Percentiles rank a stretch among this genome's conserved stretches.
These are phyloP conservation scores for Colletotrichum sp. DNA, from an alignment of 2,329 filamentous ascomycete genomes.

Conservation along the genomic window DNA sequence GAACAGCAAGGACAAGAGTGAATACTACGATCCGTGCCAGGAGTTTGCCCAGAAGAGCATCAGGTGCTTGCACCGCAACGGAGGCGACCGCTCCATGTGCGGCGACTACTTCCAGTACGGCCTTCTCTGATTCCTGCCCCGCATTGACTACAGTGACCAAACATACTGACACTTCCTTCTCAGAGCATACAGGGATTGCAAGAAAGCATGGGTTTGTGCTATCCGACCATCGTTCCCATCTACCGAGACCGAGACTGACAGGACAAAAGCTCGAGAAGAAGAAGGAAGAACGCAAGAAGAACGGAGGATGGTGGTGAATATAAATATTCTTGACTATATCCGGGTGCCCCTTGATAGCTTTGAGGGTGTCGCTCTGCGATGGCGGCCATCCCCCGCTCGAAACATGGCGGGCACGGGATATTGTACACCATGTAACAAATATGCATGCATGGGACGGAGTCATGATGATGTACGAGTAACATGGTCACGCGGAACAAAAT, in stretches of 20 bases:
- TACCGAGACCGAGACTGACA: background rate
- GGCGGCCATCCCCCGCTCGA: background rate
- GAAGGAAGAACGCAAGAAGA: slow-evolving; percentile 27
- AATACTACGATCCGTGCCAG: slow-evolving; percentile 95
- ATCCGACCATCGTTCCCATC: background rate
- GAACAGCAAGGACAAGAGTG: slow-evolving; percentile 80
- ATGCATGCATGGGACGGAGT: background rate
- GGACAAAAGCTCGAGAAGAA: slow-evolving; percentile 29
- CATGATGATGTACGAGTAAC: background rate
- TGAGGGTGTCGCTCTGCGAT: background rate
- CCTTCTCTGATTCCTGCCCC: background rate
- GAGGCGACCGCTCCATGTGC: slow-evolving; percentile 87
- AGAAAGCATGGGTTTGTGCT: slow-evolving; percentile 82
- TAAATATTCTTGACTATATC: background rate
- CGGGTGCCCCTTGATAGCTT: background rate
- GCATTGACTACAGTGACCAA: background rate
- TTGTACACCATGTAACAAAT: slow-evolving; percentile 11
- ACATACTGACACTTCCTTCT: background rate
- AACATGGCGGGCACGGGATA: background rate
- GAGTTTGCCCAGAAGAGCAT: slow-evolving; percentile 87
- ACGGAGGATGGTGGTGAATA: slow-evolving; percentile 23
- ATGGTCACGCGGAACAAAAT: background rate
- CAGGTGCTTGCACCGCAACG: slow-evolving; percentile 86
- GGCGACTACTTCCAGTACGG: slow-evolving; percentile 89
- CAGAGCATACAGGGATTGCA: slow-evolving; percentile 93